These are phyloP conservation scores for Aspergillus sp. DNA, from an alignment of 2,329 filamentous ascomycete species.

Conservation along the genomic window DNA sequence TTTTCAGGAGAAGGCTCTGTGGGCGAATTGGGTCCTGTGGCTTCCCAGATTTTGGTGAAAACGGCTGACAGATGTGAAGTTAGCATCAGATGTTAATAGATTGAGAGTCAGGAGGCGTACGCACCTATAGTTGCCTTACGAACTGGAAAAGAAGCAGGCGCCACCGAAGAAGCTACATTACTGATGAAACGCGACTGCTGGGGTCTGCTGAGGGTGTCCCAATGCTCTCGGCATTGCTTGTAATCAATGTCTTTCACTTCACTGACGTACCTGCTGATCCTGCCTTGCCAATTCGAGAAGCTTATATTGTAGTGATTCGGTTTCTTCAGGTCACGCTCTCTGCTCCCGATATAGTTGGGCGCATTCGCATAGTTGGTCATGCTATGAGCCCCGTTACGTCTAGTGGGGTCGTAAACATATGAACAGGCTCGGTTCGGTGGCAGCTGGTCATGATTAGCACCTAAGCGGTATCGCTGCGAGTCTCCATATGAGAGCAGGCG, in stretches of 20 bases:
- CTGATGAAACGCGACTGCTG: neutral
- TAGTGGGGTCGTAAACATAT: neutral
- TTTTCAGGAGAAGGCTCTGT: neutral
- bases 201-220: neutral
- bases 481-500: conserved; percentile 13
- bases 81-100: too few relatives aligned
- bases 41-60: neutral
- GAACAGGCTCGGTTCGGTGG: conserved; percentile 4
- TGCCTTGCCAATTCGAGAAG: neutral
- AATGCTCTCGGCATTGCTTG: neutral
- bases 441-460: conserved; percentile 10
- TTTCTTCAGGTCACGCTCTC: neutral
- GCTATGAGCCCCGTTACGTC: neutral
- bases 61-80: too few relatives aligned
- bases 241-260: neutral
- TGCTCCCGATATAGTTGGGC: neutral
- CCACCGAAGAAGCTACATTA: neutral
- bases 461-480: conserved; percentile 10
- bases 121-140: neutral
- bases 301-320: neutral
- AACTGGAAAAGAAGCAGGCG: neutral
- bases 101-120: neutral
- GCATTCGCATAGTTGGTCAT: neutral
- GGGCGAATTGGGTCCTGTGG: too few relatives aligned
- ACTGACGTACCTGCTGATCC: neutral